Evolutionary conservation across 2,329 filamentous ascomycete genomes (phyloP), one percentile per base, ranked within the genome.

Genomic region (Xylaria sp.): DNA sequence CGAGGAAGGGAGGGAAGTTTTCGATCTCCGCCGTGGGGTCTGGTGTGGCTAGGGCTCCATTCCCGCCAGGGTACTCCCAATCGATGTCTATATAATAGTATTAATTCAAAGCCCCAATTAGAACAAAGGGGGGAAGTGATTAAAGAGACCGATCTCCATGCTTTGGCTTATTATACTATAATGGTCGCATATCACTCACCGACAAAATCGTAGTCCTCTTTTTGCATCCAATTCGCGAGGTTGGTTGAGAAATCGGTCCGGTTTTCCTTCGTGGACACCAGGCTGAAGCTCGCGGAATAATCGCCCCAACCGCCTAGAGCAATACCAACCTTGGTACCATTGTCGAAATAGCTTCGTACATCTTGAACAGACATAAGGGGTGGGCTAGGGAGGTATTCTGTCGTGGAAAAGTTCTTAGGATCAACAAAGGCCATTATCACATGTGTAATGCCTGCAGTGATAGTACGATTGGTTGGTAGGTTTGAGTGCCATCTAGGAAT

Each of bases 31-130:
- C 36, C 15, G 31, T 8, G 3, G 62, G 48, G n/a, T 66, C 46
- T 4, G 25, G 25, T 36, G 60, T n/a, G 2, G n/a, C 12, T 15
- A 33, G 39, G n/a, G 31, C 62, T 13, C 68, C 68, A 39, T 66
- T 60, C 55, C 68, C 68, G 36, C 68, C 68, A 6, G 68, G 68
- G 12, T 71, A 71, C 49, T 71, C 68, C 68, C 68, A 71, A 41
- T 71, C 68, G 36, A 68, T 63, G 23, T 71, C 68, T 71, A 20
- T 18, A 49, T 25, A 20, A 0, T 5, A 57, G 2, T 12, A 10
- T 66, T 60, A 69, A 56, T 15, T 20, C 2, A 33, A 51, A 5
- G 23, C 7, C 10, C 3, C 1, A 8, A 23, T 41, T 28, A 8
- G 20, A 18, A 13, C 33, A 33, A n/a, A 3, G 3, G 3, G n/a